Conservation (phyloP, 2,329 filamentous ascomycete species). For the Penicillium polonicum region DNA sequence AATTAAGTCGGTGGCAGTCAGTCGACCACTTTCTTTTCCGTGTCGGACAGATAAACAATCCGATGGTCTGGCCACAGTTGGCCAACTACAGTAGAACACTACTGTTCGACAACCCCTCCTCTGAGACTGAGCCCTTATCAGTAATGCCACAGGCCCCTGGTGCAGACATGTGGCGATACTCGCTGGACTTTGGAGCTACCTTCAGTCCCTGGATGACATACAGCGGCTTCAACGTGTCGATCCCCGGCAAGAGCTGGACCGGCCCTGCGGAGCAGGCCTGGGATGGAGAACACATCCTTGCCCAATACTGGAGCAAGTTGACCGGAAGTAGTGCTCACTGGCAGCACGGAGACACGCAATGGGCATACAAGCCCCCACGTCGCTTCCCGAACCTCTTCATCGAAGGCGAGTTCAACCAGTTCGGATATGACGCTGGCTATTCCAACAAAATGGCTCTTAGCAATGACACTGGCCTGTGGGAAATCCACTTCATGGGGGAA, state of each 20-base stretch:
- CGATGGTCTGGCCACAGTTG: slow-evolving; percentile 54
- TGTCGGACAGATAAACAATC: slow-evolving; percentile 58
- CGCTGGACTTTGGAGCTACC: slow-evolving; percentile 58
- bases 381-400: slow-evolving; percentile 63
- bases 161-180: slow-evolving; percentile 62
- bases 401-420: slow-evolving; percentile 63
- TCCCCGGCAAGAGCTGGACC: slow-evolving; percentile 53
- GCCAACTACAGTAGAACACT: slow-evolving; percentile 60
- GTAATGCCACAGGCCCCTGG: slow-evolving; percentile 58
- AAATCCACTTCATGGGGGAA: slow-evolving; percentile 60
- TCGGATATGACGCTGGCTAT: slow-evolving; percentile 63
- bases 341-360: slow-evolving; percentile 56
- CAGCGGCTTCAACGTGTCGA: slow-evolving; percentile 49
- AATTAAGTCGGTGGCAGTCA: slow-evolving; percentile 34
- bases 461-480: slow-evolving; percentile 52
- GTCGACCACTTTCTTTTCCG: slow-evolving; percentile 63
- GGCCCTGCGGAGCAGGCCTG: slow-evolving; percentile 61
- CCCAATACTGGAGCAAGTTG: slow-evolving; percentile 62
- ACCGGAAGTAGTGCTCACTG: slow-evolving; percentile 60
- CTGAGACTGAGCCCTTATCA: slow-evolving; percentile 46
- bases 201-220: slow-evolving; percentile 62
- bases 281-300: slow-evolving; percentile 60
- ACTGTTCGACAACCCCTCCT: slow-evolving; percentile 42
- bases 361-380: slow-evolving; percentile 42
- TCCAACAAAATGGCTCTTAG: slow-evolving; percentile 52